Conservation (phyloP, 176 grass and related monocot species). For the Melocanna baccifera region DNA sequence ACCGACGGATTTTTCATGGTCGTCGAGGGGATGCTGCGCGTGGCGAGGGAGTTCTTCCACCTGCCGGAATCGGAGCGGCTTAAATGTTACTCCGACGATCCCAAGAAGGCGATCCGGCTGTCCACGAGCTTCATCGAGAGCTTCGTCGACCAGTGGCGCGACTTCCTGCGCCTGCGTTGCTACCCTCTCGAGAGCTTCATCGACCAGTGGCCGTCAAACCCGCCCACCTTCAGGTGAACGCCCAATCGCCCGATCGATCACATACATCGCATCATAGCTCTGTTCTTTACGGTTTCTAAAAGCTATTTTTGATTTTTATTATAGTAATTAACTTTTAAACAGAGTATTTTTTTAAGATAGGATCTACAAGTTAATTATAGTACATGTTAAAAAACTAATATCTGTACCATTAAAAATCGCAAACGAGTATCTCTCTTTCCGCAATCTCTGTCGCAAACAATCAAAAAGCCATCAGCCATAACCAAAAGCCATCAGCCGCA, state of each 20-base stretch:
- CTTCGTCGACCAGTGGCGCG: slow-evolving; percentile 76
- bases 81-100: slow-evolving; percentile 92
- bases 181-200: slow-evolving; percentile 71
- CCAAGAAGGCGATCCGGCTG: slow-evolving; percentile 62
- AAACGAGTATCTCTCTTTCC: no score
- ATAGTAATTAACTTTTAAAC: no score
- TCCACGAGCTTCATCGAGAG: slow-evolving; percentile 98
- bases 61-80: slow-evolving; percentile 77
- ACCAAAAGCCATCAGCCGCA: no score
- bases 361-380: no score
- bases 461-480: no score
- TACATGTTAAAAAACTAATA: no score
- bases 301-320: no score
- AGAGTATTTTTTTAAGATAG: no score
- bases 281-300: no score
- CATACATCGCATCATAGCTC: not conserved
- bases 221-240: slow-evolving; percentile 59
- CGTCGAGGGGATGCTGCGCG: slow-evolving; percentile 53
- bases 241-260: no score
- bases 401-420: no score
- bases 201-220: slow-evolving; percentile 80
- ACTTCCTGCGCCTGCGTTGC: slow-evolving; percentile 82
- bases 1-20: slow-evolving; percentile 75
- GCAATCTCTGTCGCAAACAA: no score
- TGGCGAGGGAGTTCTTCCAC: slow-evolving; percentile 88